phyloP scores from a whole-genome alignment of 441 rosid species.

The Aleurites moluccanus region DNA sequence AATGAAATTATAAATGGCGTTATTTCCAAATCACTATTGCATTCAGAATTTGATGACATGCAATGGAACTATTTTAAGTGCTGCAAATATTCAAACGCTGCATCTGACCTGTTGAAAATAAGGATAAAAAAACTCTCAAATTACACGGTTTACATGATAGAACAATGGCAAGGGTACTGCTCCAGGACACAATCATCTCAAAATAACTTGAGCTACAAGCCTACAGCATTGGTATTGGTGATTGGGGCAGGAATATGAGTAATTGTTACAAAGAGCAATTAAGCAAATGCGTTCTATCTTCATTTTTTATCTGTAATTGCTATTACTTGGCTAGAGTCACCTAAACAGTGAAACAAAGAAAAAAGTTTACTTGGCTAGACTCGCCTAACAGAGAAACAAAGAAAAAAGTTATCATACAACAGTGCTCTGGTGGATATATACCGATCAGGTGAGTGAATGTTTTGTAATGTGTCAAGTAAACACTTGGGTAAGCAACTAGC shows the following conservation, averaged over 20 bases:
- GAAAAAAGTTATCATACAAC: neutral
- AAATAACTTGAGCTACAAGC: neutral
- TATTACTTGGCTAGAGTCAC: neutral
- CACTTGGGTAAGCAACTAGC: neutral
- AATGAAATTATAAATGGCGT: slow-evolving; percentile 4
- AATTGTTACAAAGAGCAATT: neutral
- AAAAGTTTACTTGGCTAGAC: no score
- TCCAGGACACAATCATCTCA: neutral
- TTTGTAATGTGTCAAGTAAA: neutral
- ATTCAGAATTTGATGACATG: neutral
- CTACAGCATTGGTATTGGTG: neutral
- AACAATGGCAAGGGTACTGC: neutral
- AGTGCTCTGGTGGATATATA: neutral
- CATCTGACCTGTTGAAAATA: neutral
- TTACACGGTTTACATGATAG: neutral
- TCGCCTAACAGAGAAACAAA: no score
- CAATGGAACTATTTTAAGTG: neutral
- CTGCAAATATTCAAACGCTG: slow-evolving; percentile 3
- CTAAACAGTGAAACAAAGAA: neutral
- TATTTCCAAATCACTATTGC: neutral
- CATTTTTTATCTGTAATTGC: neutral
- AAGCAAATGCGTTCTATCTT: neutral
- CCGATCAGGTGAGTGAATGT: neutral
- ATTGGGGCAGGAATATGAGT: neutral
- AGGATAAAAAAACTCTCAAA: neutral